phyloP scores from a whole-genome alignment of 257 asterid species.

The Pogostemon cablin region DNA sequence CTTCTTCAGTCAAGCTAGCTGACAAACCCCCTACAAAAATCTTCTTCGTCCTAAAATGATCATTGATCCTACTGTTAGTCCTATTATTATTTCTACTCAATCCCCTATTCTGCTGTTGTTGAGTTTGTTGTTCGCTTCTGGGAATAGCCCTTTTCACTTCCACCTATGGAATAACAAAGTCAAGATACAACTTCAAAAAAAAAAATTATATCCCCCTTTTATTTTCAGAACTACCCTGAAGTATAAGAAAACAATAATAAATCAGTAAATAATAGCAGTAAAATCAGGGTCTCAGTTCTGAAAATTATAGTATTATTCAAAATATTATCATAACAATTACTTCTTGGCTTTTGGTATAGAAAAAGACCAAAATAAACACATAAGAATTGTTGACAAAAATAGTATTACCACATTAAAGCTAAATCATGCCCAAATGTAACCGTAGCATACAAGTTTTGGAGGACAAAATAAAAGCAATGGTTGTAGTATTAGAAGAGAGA shows the following conservation, averaged over 20 bases:
- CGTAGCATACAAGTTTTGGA: background rate
- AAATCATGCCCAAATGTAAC: background rate
- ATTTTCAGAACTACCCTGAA: background rate
- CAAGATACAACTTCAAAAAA: conserved; percentile 28
- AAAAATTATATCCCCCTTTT: background rate
- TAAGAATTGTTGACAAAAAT: background rate
- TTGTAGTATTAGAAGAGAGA: background rate
- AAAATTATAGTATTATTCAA: background rate
- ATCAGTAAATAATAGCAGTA: background rate
- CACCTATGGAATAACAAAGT: conserved; percentile 51
- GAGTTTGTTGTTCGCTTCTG: conserved; percentile 69
- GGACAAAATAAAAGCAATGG: background rate
- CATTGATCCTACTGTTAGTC: conserved; percentile 54
- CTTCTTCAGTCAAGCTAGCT: conserved; percentile 73
- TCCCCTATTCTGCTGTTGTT: conserved; percentile 48
- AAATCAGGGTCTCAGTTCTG: background rate
- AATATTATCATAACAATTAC: background rate
- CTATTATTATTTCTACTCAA: conserved; percentile 48
- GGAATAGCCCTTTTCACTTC: conserved; percentile 97
- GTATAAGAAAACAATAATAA: background rate
- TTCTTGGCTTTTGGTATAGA: background rate
- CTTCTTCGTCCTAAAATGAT: conserved; percentile 79
- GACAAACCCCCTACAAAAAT: conserved; percentile 94
- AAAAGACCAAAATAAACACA: background rate
- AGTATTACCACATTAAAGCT: background rate